Evolutionary conservation across 352 stramenopile genomes (phyloP), one percentile per base, ranked within the genome.

Genomic region (Phytopythium aichiense): DNA sequence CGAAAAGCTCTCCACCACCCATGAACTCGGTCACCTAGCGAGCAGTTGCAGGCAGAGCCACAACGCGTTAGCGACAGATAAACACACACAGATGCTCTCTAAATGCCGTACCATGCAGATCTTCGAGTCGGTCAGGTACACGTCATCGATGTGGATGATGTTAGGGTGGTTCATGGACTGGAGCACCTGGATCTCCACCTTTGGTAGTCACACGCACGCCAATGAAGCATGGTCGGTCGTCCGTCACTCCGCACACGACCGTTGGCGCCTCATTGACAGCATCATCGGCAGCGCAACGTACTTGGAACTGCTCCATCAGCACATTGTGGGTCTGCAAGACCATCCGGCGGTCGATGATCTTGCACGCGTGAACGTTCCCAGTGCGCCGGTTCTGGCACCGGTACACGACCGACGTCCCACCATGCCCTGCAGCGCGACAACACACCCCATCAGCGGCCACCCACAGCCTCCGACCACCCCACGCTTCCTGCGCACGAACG

Each of bases 101-200:
- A 38, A 9, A 15, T 55, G 7, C 62, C 58, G 25, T 49, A 91
- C 87, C 79, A 97, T 89, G 66, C 84, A 95, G 53, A 97, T 91
- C 65, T 91, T 90, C 4, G 77, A 84, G 51, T 91, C 79, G 13
- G 77, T 93, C 46, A 92, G 58, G 63, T 92, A 97, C 12, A 96
- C 85, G 58, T 94, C 85, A 58, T 94, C 78, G 54, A 96, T 92
- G 53, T 81, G 81, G 55, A 97, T 94, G 68, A 97, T 96, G 62
- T 96, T 95, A n/a, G 87, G 84, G 52, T 97, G 89, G 23, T 77
- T 74, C 68, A 97, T 77, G 18, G 81, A 92, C 71, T 93, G 79
- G n/a, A 97, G 71, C 60, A 97, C 85, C 74, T 94, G 85, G n/a
- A 95, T 89, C 43, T 95, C 87, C 45, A 94, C 77, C 86, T 95